Conservation (phyloP, 495 filamentous ascomycete species). For the Penicillium daleae region DNA sequence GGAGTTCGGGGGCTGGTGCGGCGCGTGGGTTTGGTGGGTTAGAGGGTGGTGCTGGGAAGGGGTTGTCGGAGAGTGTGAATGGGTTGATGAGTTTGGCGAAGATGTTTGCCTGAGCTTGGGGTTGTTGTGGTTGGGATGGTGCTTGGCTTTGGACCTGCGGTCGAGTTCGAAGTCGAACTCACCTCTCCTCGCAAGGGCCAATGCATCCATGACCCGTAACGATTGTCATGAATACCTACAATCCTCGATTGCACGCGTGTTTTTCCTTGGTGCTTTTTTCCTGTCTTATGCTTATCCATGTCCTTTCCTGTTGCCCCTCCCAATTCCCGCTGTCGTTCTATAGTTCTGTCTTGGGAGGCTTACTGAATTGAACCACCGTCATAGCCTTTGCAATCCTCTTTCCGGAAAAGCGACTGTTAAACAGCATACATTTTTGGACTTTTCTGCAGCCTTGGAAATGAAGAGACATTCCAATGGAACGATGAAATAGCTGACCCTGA, state of each 20-base stretch:
- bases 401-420: slow-evolving; percentile 10
- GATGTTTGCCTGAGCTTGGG: slow-evolving; percentile 58
- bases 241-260: slow-evolving; percentile 7
- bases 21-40: slow-evolving; percentile 25
- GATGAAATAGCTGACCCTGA: not conserved
- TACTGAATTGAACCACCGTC: slow-evolving; percentile 13
- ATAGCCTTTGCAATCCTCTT: not conserved
- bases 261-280: not conserved
- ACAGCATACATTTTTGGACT: slow-evolving; percentile 7
- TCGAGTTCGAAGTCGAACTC: not conserved
- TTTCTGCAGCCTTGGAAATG: slow-evolving; percentile 2
- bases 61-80: slow-evolving; percentile 48
- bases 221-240: slow-evolving; percentile 26
- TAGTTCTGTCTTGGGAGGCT: slow-evolving; percentile 21
- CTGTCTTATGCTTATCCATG: too few relatives aligned
- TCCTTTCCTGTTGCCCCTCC: not conserved
- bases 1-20: slow-evolving; percentile 42
- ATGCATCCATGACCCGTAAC: slow-evolving; percentile 12
- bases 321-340: not conserved
- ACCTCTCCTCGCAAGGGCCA: not conserved
- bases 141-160: too few relatives aligned
- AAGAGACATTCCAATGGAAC: not conserved
- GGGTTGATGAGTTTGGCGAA: slow-evolving; percentile 63
- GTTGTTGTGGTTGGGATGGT: not conserved
- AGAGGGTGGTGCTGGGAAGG: slow-evolving; percentile 30